Evolutionary conservation across 2,329 filamentous ascomycete genomes (phyloP), one percentile per base, ranked within the genome.

Genomic region (Diplodia scrobiculata): DNA sequence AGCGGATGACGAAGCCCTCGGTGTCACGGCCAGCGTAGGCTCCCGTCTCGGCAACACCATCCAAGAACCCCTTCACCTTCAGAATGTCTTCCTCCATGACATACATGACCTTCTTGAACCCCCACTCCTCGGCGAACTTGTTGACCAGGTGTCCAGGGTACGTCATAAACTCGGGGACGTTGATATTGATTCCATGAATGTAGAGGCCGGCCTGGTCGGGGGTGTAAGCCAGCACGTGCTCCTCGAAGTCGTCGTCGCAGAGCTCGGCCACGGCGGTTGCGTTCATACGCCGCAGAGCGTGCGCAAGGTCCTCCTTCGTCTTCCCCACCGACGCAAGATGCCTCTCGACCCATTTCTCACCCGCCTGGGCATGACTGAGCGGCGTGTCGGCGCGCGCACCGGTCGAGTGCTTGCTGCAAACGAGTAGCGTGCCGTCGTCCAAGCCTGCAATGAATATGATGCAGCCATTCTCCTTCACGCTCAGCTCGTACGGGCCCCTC

Each of bases 321-420:
- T 88, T 95, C 38, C 93, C 92, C 21, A 96, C 81, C 0, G 84
- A 84, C 45, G 84, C 83, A 47, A 99, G 84, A 78, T 99, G 95
- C 69, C 82, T 84, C 75, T 95, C 89, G 0, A 97, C 83, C 84
- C 91, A 94, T 67, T 79, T 79, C 81, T 97, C 93, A 53, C 94
- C 95, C 3, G 88, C 92, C 67, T 85, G 83, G 2, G 95, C 91
- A 81, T 99, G 95, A 78, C 91, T 97, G 66, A 90, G 70, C 34
- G 87, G 84, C 5, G 82, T 79, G 74, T 96, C 91, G 25, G 78
- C 79, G n/a, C 94, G 86, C 27, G 86, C 82, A 6, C 95, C 95
- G 0, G 93, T 98, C 0, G 95, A 98, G 77, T 99, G 95, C 76
- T 99, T 99, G 83, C 94, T 98, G 85, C 94, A 98, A n/a, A 99